Base-by-base conservation (phyloP, 2,329 filamentous ascomycete genomes). In the Exophiala phaeomuriformis region DNA sequence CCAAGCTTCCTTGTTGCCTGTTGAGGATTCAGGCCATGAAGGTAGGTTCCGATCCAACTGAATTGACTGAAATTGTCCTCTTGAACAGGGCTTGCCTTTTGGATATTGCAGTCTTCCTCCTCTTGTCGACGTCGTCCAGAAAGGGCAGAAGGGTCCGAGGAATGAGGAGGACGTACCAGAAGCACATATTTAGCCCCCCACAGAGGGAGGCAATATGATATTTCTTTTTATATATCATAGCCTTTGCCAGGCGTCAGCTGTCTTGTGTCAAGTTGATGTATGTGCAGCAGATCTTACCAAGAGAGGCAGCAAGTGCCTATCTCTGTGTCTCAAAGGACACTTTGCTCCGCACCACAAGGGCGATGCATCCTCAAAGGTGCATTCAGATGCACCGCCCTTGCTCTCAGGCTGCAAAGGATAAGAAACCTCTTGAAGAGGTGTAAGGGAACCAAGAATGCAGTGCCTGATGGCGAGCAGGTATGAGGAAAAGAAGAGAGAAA, bases 111-210 rank as follows among this genome's bases (percentile, higher is more conserved):
- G 19, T 19, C 12, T 50, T 51, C 43, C 30, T 48, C 52, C 48
- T 51, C 52, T 48, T 55, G 29, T 51, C 48, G 43, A 51, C 48
- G 36, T 55, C 35, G 43, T 55, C 52, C 52, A 51, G 47, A 35
- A 40, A 28, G n/a, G 46, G 27, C 35, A 40, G 27, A 36, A 32
- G 43, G 28, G 5, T 4, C 28, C 29, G 39, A 39, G 10, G 36
- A 39, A 33, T 29, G 43, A 32, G 41, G 31, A 5, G 29, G 37
- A 47, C 44, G 31, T 52, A 47, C 36, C 31, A 30, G 19, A 40
- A 37, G 27, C 36, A 50, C 47, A 40, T 36, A 29, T 31, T 29
- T 9, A 37, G 39, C 39, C 48, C 44, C 43, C 43, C 28, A 37
- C 29, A 12, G 35, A 41, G 32, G 27, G 32, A 41, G 42, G 32